Evolutionary conservation across 441 rosid species (phyloP).

Genomic region (Jatropha podagrica): DNA sequence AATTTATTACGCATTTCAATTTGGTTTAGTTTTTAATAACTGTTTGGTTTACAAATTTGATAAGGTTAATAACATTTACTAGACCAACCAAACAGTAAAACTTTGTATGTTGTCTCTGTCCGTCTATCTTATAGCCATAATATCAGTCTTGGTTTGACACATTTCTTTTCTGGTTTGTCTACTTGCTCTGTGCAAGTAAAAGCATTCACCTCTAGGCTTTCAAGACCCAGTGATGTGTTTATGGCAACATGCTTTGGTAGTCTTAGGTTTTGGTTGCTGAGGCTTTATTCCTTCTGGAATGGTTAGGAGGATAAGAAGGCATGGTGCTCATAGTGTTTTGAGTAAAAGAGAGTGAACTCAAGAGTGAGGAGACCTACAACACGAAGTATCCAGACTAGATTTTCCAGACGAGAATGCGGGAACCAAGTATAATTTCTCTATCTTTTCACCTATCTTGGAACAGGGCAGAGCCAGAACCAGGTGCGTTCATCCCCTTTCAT

Average conservation of each 20-base stretch:
- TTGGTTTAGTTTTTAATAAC: not conserved
- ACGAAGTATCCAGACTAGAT: not conserved
- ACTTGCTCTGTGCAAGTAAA: slow-evolving; percentile 23
- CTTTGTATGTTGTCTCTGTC: not conserved
- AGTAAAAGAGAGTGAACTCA: not conserved
- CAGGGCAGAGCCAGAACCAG: not conserved
- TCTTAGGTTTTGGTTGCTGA: not conserved
- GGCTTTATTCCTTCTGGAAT: not conserved
- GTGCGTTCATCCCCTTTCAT: no score
- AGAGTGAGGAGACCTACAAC: not conserved
- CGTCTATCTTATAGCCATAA: no score
- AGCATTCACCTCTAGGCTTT: slow-evolving; percentile 29
- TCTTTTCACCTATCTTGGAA: not conserved
- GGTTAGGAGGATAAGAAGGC: not conserved
- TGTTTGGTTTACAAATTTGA: not conserved
- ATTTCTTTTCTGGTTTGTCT: slow-evolving; percentile 13
- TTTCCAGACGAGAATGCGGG: not conserved
- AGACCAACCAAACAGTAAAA: not conserved
- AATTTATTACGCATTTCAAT: not conserved
- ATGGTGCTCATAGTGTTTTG: not conserved
- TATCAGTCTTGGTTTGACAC: not conserved
- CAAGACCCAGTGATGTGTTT: slow-evolving; percentile 28
- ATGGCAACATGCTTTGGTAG: slow-evolving; percentile 23
- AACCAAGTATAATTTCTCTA: not conserved
- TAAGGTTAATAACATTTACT: not conserved